Percentiles rank a stretch among this genome's conserved stretches.
Conservation (phyloP, 1,284 basidiomycete genomes). For the Microbotryum lychnidis-dioicae region DNA sequence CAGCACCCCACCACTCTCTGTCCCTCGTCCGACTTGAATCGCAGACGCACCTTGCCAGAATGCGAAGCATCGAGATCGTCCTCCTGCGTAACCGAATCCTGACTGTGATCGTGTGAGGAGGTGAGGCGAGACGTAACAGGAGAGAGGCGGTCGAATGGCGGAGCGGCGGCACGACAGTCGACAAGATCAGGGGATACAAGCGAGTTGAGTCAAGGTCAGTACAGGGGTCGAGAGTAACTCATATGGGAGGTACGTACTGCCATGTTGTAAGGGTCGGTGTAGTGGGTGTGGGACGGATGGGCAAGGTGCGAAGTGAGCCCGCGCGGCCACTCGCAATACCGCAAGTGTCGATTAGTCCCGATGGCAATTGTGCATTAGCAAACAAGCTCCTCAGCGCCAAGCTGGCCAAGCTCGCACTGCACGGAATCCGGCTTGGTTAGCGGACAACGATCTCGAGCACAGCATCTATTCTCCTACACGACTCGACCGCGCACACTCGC, state of each 20-base stretch:
- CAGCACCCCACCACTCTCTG: background rate
- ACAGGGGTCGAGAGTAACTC: background rate
- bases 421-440: background rate
- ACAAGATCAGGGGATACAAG: background rate
- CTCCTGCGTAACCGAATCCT: constrained; percentile 60
- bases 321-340: too few relatives aligned
- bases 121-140: background rate
- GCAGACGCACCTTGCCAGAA: constrained; percentile 66
- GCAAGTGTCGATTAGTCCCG: too few relatives aligned
- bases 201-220: background rate
- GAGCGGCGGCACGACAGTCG: background rate
- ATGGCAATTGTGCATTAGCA: too few relatives aligned
- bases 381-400: background rate
- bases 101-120: constrained; percentile 39
- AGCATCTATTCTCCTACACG: too few relatives aligned
- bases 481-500: too few relatives aligned
- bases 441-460: too few relatives aligned
- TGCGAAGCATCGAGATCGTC: constrained; percentile 77
- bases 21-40: background rate
- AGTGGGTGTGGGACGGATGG: background rate
- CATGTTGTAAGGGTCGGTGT: background rate
- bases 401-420: background rate
- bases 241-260: background rate
- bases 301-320: background rate
- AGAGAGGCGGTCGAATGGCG: background rate